A percentile compares a stretch with the other conserved stretches of the same genome.
phyloP scores from a whole-genome alignment of 208 protist genomes.

The Acanthamoeba castellanii region DNA sequence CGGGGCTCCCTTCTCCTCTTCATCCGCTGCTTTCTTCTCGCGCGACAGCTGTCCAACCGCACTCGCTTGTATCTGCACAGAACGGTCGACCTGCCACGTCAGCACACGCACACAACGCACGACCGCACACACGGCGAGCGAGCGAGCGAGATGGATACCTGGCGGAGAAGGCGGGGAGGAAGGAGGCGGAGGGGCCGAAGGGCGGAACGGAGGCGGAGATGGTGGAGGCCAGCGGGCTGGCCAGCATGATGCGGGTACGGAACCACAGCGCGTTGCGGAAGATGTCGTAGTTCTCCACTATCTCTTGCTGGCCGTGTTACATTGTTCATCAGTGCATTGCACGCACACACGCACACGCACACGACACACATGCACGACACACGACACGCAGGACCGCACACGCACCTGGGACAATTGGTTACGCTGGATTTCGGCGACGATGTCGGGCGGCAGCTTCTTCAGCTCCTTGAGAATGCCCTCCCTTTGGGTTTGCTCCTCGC shows the following conservation, averaged over 20 bases:
- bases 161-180: constrained; percentile 36
- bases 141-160: background rate
- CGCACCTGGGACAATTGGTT: constrained; percentile 1
- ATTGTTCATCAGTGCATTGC: background rate
- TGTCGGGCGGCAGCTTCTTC: constrained; percentile 18
- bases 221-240: constrained; percentile 16
- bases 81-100: background rate
- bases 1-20: background rate
- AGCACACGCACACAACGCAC: background rate
- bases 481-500: background rate
- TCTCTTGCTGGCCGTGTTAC: constrained; percentile 9
- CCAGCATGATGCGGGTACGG: constrained; percentile 11
- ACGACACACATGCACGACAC: background rate
- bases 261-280: constrained; percentile 55
- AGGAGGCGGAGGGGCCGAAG: background rate
- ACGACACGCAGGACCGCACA: too few relatives aligned
- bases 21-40: background rate
- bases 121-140: background rate
- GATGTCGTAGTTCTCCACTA: constrained; percentile 55
- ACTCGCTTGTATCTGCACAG: constrained; percentile 25
- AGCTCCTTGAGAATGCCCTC: constrained; percentile 57
- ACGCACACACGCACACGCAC: background rate
- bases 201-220: background rate
- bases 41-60: constrained; percentile 31
- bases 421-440: background rate